These are phyloP conservation scores for Thermothelomyces thermophilus DNA, from an alignment of 2,329 filamentous ascomycete species.

Conservation along the genomic window DNA sequence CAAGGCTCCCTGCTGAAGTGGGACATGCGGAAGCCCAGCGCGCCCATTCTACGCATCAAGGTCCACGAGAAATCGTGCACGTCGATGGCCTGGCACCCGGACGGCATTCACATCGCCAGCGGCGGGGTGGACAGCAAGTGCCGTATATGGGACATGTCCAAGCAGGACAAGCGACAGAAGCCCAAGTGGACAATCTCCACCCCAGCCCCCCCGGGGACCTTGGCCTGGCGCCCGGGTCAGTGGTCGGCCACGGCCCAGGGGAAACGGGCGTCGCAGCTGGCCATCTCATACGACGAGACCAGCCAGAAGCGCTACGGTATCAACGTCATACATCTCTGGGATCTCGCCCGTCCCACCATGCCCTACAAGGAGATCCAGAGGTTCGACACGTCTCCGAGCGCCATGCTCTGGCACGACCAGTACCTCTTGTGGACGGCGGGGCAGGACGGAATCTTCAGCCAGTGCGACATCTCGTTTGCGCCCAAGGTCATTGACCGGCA, in stretches of 20 bases:
- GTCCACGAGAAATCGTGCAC: conserved; percentile 56
- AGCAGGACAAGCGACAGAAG: conserved; percentile 56
- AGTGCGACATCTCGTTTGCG: conserved; percentile 59
- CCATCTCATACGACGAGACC: conserved; percentile 55
- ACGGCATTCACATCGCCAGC: conserved; percentile 59
- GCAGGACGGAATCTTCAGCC: conserved; percentile 54
- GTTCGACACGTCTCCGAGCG: conserved; percentile 51
- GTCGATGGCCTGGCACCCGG: conserved; percentile 60
- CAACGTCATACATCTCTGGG: conserved; percentile 59
- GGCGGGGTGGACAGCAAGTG: conserved; percentile 56
- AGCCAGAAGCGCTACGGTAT: conserved; percentile 49
- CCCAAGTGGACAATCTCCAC: conserved; percentile 55
- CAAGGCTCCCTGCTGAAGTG: conserved; percentile 57
- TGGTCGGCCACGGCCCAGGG: conserved; percentile 60
- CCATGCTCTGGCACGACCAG: conserved; percentile 57
- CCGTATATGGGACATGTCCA: conserved; percentile 59
- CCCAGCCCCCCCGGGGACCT: conserved; percentile 51
- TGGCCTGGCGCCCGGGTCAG: conserved; percentile 57
- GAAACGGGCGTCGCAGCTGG: conserved; percentile 54
- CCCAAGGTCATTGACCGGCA: conserved; percentile 57
- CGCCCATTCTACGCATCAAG: conserved; percentile 52
- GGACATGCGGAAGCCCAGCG: conserved; percentile 51
- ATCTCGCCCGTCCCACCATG: conserved; percentile 59
- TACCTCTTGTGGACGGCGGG: conserved; percentile 62
- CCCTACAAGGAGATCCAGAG: conserved; percentile 60